Percentiles rank a stretch among this genome's conserved stretches.
phyloP scores from a whole-genome alignment of 345 rosid genomes.

The Eucalyptus victrix region DNA sequence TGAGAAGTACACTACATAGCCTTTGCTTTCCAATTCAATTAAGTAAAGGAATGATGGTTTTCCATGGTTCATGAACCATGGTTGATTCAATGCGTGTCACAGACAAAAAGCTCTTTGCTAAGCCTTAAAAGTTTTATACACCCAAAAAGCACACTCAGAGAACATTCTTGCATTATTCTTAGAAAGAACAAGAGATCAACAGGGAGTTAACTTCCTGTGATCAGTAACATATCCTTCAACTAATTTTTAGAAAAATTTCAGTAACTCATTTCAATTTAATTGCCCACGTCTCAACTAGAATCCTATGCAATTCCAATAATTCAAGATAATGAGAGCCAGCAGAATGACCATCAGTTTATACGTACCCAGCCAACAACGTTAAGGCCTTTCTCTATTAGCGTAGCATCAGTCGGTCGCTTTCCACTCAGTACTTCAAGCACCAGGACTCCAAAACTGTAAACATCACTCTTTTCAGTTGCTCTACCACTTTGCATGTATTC shows the following conservation, averaged over 20 bases:
- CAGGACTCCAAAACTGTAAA: constrained; percentile 89
- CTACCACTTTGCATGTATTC: constrained; percentile 99
- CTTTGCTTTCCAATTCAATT: background rate
- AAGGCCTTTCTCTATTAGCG: constrained; percentile 94
- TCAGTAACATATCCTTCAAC: background rate
- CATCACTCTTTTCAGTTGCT: constrained; percentile 98
- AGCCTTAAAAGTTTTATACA: background rate
- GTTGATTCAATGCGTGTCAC: background rate
- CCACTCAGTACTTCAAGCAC: constrained; percentile 94
- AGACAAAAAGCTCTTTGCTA: background rate
- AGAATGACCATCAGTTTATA: background rate
- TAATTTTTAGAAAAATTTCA: background rate
- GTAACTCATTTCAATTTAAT: background rate
- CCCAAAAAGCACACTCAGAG: background rate
- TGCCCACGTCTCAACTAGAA: background rate
- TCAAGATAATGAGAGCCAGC: background rate
- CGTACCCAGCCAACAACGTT: constrained; percentile 99
- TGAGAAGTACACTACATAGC: background rate
- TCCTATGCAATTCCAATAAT: background rate
- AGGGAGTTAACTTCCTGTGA: background rate
- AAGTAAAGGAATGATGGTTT: background rate
- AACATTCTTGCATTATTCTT: background rate
- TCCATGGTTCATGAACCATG: background rate
- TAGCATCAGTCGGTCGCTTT: constrained; percentile 94
- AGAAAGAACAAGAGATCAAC: background rate